phyloP scores from a whole-genome alignment of 441 rosid species.

The Theobroma grandiflorum region DNA sequence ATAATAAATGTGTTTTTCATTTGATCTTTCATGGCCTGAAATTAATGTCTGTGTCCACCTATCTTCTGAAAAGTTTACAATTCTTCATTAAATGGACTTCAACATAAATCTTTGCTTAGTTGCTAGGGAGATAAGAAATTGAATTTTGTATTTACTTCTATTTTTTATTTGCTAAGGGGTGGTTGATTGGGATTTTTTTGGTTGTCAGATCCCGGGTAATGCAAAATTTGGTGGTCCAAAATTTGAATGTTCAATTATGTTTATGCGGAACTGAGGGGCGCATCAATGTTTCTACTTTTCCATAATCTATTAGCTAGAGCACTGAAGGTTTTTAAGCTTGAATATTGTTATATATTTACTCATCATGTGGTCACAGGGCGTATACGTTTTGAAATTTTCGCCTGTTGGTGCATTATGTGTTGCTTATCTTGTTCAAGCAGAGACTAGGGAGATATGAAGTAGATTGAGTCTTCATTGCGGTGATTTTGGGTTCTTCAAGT shows the following conservation, averaged over 20 bases:
- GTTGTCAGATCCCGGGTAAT: not conserved
- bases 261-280: not conserved
- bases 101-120: conserved; percentile 1
- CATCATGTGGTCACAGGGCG: not conserved
- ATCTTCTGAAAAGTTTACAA: not conserved
- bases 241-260: not conserved
- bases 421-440: not conserved
- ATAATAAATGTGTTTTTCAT: conserved; percentile 17
- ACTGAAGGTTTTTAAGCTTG: not conserved
- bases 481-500: not conserved
- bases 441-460: not conserved
- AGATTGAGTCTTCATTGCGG: not conserved
- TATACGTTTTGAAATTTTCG: not conserved
- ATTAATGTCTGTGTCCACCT: conserved; percentile 19
- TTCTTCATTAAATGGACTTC: not conserved
- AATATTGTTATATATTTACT: not conserved
- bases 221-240: not conserved
- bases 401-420: not conserved
- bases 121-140: not conserved
- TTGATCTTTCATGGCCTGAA: not conserved
- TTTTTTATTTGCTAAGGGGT: not conserved
- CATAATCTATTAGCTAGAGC: not conserved
- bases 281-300: not conserved
- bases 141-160: no score
- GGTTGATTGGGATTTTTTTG: not conserved